Conservation (phyloP, 2,329 filamentous ascomycete species). For the Colletotrichum neosansevieriae region DNA sequence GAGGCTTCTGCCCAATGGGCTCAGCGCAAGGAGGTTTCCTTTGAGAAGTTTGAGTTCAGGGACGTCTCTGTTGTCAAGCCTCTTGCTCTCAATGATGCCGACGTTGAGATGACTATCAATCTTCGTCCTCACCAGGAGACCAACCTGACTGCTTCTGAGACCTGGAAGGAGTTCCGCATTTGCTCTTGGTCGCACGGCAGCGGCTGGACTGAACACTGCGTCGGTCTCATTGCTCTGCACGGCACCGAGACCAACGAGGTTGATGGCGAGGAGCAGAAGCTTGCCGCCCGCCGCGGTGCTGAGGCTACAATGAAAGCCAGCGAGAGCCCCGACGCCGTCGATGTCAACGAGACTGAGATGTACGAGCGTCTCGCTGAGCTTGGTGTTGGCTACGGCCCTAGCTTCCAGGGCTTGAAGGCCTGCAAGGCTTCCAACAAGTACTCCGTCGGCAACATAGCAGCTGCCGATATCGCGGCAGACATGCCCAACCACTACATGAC, state of each 20-base stretch:
- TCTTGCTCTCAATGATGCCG: constrained; percentile 60
- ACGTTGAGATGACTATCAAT: constrained; percentile 63
- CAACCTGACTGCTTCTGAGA: constrained; percentile 54
- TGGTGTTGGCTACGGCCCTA: constrained; percentile 63
- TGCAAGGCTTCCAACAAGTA: constrained; percentile 51
- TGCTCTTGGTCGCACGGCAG: constrained; percentile 63
- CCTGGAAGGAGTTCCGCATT: constrained; percentile 69
- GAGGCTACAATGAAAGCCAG: constrained; percentile 48
- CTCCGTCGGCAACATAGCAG: constrained; percentile 34
- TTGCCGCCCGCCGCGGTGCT: constrained; percentile 45
- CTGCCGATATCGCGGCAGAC: constrained; percentile 38
- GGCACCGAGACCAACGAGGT: constrained; percentile 54
- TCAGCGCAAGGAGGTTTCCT: constrained; percentile 45
- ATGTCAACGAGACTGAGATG: constrained; percentile 47
- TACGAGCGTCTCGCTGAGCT: constrained; percentile 60
- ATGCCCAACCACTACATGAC: constrained; percentile 43
- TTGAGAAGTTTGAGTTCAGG: constrained; percentile 59
- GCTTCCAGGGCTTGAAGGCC: constrained; percentile 63
- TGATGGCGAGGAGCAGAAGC: constrained; percentile 49
- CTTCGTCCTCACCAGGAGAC: constrained; percentile 58
- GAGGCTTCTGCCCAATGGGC: constrained; percentile 56
- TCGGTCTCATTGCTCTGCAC: constrained; percentile 61
- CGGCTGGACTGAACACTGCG: constrained; percentile 70
- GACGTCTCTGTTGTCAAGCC: constrained; percentile 61
- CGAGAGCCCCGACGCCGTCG: constrained; percentile 45